Conservation (phyloP, 805 yeast genomes). For the Yarrowia sp. region DNA sequence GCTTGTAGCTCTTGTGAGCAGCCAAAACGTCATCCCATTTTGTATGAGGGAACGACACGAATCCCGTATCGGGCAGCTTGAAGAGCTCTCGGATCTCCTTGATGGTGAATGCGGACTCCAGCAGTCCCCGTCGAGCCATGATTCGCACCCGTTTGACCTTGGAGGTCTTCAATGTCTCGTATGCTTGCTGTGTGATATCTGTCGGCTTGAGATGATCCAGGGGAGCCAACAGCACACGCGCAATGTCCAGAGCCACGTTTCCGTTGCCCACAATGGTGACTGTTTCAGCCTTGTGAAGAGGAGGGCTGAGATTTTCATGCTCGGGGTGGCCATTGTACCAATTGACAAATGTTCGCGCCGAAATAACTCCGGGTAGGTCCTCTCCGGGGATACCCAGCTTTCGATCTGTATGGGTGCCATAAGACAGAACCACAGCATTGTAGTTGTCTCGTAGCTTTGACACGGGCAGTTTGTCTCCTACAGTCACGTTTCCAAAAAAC, state of each 20-base stretch:
- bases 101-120: constrained; percentile 81
- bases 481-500: constrained; percentile 66
- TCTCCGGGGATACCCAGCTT: constrained; percentile 58
- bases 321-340: constrained; percentile 95
- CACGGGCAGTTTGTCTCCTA: constrained; percentile 63
- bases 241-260: constrained; percentile 90
- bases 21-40: constrained; percentile 18
- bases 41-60: neutral
- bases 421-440: constrained; percentile 72
- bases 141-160: constrained; percentile 63
- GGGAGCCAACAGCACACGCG: constrained; percentile 68
- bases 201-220: constrained; percentile 58
- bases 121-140: constrained; percentile 80
- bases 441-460: constrained; percentile 51
- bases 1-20: constrained; percentile 21
- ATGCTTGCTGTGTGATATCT: constrained; percentile 67
- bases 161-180: constrained; percentile 49
- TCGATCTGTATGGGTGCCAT: constrained; percentile 67
- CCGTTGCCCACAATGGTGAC: constrained; percentile 94
- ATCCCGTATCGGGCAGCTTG: constrained; percentile 37
- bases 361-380: constrained; percentile 57
- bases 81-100: constrained; percentile 86
- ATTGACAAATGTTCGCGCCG: constrained; percentile 83
- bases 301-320: constrained; percentile 48
- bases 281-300: constrained; percentile 55